Base-by-base conservation (phyloP, 1,284 basidiomycete species). In the Tylopilus microsporus region DNA sequence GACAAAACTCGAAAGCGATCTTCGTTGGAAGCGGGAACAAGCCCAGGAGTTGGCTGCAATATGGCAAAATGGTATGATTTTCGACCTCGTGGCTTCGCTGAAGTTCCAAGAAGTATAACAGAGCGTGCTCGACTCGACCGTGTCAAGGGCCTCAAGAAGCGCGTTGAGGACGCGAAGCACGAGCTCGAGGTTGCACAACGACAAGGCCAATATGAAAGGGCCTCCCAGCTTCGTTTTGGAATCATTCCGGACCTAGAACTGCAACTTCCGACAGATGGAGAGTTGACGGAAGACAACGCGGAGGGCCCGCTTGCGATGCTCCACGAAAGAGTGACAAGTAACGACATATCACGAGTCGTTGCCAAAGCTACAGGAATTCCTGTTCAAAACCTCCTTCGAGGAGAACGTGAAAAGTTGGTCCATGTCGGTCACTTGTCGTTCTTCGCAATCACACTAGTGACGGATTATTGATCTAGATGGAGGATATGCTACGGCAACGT, bases 361-460 rank as follows among this genome's bases (percentile, higher is more conserved):
- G 91, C 90, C n/a, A 89, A 87, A 70, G 82, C 89, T 2, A 97
- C 94, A 0, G 94, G 94, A 16, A 94, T 98, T 46, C 94, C 95
- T 0, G 92, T 96, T 2, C 84, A 90, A 70, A 94, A 89, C 66
- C 75, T 98, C 56, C 74, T 97, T 63, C 91, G 92, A 70, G 94
- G 94, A 16, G 94, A 97, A 73, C 78, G 89, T 59, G 92, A 97
- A 70, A 91, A 91, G 63, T 77, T 98, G 36, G 85, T 97, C n/a
- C 86, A 94, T 75, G 90, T 91, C 64, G 58, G 86, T 56, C 39
- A 6, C 39, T 45, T 8, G 36, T 9, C 1, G 1, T 49, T 48
- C 30, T 77, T 5, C 50, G 36, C 47, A 39, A 47, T 25, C 39
- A 52, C 58, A 32, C 18, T 37, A 11, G n/a, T 61, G 57, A 56